phyloP scores from a whole-genome alignment of 2,329 filamentous ascomycete species.

The Fusarium dlaminii region DNA sequence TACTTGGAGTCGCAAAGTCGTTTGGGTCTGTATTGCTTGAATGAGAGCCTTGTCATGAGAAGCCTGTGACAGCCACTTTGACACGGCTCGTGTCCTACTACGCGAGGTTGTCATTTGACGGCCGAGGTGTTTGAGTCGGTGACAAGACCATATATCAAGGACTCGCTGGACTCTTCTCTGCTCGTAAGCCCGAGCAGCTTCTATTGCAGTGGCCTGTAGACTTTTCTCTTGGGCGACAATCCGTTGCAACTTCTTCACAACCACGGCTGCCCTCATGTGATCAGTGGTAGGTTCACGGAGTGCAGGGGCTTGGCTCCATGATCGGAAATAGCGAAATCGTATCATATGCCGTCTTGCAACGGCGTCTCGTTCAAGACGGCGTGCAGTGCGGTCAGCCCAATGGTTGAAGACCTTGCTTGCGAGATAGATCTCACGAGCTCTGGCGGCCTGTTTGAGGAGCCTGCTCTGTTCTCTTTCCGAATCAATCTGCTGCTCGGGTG shows the following conservation, averaged over 20 bases:
- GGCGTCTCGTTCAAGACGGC: constrained; percentile 72
- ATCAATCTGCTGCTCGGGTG: constrained; percentile 8
- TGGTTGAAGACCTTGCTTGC: constrained; percentile 51
- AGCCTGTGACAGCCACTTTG: constrained; percentile 38
- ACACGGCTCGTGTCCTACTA: constrained; percentile 27
- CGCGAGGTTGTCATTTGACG: constrained; percentile 31
- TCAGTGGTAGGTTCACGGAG: constrained; percentile 44
- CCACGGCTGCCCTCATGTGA: constrained; percentile 44
- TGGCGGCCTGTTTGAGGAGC: constrained; percentile 62
- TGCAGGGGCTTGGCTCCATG: constrained; percentile 49
- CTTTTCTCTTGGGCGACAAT: constrained; percentile 42
- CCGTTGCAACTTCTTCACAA: constrained; percentile 49
- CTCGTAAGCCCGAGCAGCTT: constrained; percentile 34
- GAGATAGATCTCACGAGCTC: constrained; percentile 72
- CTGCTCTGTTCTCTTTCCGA: constrained; percentile 29
- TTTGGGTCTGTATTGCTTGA: constrained; percentile 32
- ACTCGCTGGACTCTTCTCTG: constrained; percentile 31
- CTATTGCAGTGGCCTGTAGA: constrained; percentile 39
- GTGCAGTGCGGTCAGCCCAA: constrained; percentile 73
- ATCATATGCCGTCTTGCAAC: constrained; percentile 77
- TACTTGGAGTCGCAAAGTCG: constrained; percentile 14
- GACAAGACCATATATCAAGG: constrained; percentile 44
- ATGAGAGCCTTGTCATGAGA: constrained; percentile 10
- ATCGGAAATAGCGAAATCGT: constrained; percentile 58
- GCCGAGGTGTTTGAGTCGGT: constrained; percentile 32